Evolutionary conservation across 192 early-diverging fungal species (phyloP), one percentile per base, ranked within the genome.

Genomic region (Dispira parvispora): DNA sequence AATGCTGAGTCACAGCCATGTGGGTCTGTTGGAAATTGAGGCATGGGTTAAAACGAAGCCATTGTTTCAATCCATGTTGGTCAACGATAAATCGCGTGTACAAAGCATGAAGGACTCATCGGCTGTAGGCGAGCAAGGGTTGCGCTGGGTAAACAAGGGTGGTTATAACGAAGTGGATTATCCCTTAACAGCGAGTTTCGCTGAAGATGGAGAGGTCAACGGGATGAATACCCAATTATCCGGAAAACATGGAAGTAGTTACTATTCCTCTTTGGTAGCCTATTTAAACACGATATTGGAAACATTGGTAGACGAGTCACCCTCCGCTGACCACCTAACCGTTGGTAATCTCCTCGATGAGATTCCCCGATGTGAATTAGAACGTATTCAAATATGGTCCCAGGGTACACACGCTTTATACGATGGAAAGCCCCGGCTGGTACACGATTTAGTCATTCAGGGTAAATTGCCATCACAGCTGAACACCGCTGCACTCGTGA

Each of bases 151-250:
- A 44, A 38, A 38, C 6, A 38, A 38, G 32, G 32, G 32, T 44
- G 58, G 58, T 0, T 14, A n/a, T 8, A 61, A 61, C 23, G 5
- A 43, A 11, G 45, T 44, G 43, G 58, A 61, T 2, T 61, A 61
- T 43, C 26, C 58, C 28, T 44, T 32, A 11, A 61, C 58, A 14
- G 43, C n/a, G 43, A 43, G 43, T n/a, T 61, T 61, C 16, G 55
- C 26, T 38, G 27, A 27, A 38, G 8, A 32, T 44, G 58, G 44
- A n/a, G n/a, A 25, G 2, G 43, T n/a, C 42, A 13, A 38, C 27
- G 55, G 18, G 1, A 21, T 21, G 2, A 2, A n/a, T 2, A 14
- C 11, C 18, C 26, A 23, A 4, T 18, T 16, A 6, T n/a, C 20
- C 11, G 20, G 43, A 44, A 5, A 32, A 21, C n/a, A 61, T 1